Evolutionary conservation across 2,329 filamentous ascomycete species (phyloP), one percentile per base, ranked within the genome.

Genomic region (Pyrenophora tritici-repentis): DNA sequence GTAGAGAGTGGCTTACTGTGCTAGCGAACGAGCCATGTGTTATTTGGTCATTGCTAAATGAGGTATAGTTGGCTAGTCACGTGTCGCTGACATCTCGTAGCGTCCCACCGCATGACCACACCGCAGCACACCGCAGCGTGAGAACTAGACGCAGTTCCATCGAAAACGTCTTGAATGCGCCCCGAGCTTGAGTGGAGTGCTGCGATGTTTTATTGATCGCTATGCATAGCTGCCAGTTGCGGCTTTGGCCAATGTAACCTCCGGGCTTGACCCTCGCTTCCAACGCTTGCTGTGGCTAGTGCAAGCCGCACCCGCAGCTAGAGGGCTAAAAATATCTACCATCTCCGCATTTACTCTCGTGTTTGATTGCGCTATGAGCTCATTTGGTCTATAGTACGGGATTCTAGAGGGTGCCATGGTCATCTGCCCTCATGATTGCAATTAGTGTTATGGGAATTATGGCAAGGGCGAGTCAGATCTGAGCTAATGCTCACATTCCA

Each of bases 251-350:
- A 59, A 70, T 69, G 68, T 63, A 63, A 61, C 56, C 46, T 61
- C 65, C 65, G 67, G 46, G 45, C 49, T 55, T 66, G 62, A 55
- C 18, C 51, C 47, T 68, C 62, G 62, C 59, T 60, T 66, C 51
- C 37, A 36, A 42, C 42, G 34, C 52, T 47, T 31, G 50, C 51
- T 58, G 42, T 40, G 43, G 52, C 51, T 49, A 51, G 58, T 46
- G 47, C 52, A 49, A 38, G 55, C 58, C 59, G 37, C 47, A 53
- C 58, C 64, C 62, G 60, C 55, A 59, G 53, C 56, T 44, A 49
- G 26, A 47, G 35, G 61, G 49, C 68, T 62, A 71, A 72, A 71
- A 71, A 71, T 71, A 73, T 38, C 46, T 10, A 33, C 29, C 38
- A 39, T 56, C 58, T 60, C 65, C 63, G 62, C 64, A 55, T 57